A percentile compares a stretch with the other conserved stretches of the same genome.
Conservation (phyloP, 2,329 filamentous ascomycete species). For the Colletotrichum sp. region DNA sequence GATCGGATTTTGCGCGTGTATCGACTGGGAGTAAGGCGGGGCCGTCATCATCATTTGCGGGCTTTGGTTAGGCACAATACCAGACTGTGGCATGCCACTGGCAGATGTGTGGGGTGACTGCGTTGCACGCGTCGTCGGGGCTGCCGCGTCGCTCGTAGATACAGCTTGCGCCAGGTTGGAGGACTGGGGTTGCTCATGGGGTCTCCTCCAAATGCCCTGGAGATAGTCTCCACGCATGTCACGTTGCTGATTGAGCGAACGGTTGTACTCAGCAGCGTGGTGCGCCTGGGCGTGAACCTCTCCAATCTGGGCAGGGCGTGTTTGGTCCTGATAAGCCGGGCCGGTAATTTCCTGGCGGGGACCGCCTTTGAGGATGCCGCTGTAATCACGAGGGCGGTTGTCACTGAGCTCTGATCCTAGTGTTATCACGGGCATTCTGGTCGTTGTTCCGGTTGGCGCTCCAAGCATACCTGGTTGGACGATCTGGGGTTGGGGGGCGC, state of each 20-base stretch:
- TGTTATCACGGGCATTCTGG: slow-evolving; percentile 85
- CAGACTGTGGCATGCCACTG: slow-evolving; percentile 59
- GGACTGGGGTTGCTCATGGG: slow-evolving; percentile 75
- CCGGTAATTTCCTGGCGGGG: slow-evolving; percentile 90
- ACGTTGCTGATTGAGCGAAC: slow-evolving; percentile 80
- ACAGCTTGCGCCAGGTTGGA: slow-evolving; percentile 53
- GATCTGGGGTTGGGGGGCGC: slow-evolving; percentile 70
- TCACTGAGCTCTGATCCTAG: slow-evolving; percentile 79
- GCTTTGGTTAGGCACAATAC: slow-evolving; percentile 65
- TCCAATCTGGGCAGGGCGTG: slow-evolving; percentile 73
- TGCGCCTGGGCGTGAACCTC: slow-evolving; percentile 88
- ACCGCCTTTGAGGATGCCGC: slow-evolving; percentile 75
- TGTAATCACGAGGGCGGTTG: slow-evolving; percentile 80
- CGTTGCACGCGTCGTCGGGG: slow-evolving; percentile 56
- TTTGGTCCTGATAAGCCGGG: slow-evolving; percentile 85
- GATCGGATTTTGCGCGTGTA: slow-evolving; percentile 74
- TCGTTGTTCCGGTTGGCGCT: slow-evolving; percentile 64
- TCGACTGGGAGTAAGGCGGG: slow-evolving; percentile 72
- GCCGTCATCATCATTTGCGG: slow-evolving; percentile 71
- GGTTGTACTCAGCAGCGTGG: slow-evolving; percentile 90
- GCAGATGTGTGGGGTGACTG: slow-evolving; percentile 64
- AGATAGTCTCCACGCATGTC: slow-evolving; percentile 80
- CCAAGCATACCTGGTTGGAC: slow-evolving; percentile 77
- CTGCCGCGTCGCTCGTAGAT: slow-evolving; percentile 45
- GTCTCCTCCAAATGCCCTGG: slow-evolving; percentile 80